Base-by-base conservation (phyloP, 2,329 filamentous ascomycete genomes). In the Didymella exigua region DNA sequence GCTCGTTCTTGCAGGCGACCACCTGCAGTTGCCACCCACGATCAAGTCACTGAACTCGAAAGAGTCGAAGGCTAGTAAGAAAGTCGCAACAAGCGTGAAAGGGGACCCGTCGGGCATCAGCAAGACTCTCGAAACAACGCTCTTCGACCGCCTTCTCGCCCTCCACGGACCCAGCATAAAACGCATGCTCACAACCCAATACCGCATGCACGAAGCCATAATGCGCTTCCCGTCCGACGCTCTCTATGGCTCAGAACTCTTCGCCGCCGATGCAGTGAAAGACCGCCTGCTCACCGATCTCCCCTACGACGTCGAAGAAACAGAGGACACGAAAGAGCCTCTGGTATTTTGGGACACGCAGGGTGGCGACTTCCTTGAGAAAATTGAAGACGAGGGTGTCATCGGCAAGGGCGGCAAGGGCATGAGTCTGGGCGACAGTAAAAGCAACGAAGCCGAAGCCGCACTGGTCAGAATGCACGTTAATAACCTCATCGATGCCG, bases 261-360 rank as follows among this genome's bases (percentile, higher is more conserved):
- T 93, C 2, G 93, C 95, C 0, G 92, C 89, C 1, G 90, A 93
- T 4, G 80, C 81, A 0, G 95, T 98, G 58, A 89, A 88, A 71
- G 78, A 77, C 5, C 85, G 93, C 14, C 77, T 97, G 6, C 82
- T 99, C 8, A 88, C 81, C 46, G 89, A 92, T 60, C 75, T 99
- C 4, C 85, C 88, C 0, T 96, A 96, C 71, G 85, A 85, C 9
- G 88, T 97, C 0, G 71, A 86, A 54, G 88, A 90, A 46, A 92
- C 85, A 0, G 95, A 98, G 60, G 91, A 99, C 67, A 98, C 93
- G 0, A 84, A 77, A 42, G 91, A 96, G 75, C 90, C 95, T 0
- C 77, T 99, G 2, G 85, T 99, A 9, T 98, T 98, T 75, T 96
- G 91, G 73, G 95, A 99, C 71, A 99, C 95, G 0, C 95, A 98